Evolutionary conservation across 805 yeast genomes (phyloP).

Genomic region (Ogataea parapolymorpha): DNA sequence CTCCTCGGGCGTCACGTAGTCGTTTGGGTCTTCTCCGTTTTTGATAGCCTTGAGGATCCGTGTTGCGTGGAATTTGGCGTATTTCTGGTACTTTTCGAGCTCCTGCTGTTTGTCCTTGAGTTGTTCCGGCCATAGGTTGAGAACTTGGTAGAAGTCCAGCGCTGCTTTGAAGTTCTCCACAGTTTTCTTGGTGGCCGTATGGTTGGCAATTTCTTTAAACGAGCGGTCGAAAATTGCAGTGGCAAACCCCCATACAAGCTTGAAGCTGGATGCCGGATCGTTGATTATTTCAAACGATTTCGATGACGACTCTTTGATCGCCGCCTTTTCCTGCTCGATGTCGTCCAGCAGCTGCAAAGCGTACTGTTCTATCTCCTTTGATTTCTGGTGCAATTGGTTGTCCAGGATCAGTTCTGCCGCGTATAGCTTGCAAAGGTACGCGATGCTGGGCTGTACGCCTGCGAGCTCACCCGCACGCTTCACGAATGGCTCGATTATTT

Average conservation of each 20-base stretch:
- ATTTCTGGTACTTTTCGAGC: conserved; percentile 44
- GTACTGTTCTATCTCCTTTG: conserved; percentile 52
- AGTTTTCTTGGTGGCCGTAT: conserved; percentile 43
- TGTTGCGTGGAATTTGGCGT: conserved; percentile 60
- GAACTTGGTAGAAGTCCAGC: conserved; percentile 48
- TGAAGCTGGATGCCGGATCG: conserved; percentile 57
- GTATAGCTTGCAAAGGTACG: conserved; percentile 70
- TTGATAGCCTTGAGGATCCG: conserved; percentile 50
- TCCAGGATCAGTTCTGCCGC: conserved; percentile 71
- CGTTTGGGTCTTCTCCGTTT: conserved; percentile 57
- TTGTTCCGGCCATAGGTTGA: conserved; percentile 40
- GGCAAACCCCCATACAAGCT: conserved; percentile 56
- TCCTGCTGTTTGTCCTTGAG: conserved; percentile 20
- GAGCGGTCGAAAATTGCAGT: conserved; percentile 54
- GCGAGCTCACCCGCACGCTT: conserved; percentile 57
- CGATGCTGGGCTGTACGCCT: conserved; percentile 57
- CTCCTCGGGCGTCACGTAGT: conserved; percentile 41
- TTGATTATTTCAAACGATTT: conserved; percentile 46
- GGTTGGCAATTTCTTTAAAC: conserved; percentile 44
- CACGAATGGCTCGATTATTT: conserved; percentile 45
- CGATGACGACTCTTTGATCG: conserved; percentile 37
- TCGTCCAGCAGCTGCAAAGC: conserved; percentile 65
- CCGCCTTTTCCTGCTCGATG: conserved; percentile 56
- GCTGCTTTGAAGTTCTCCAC: conserved; percentile 53
- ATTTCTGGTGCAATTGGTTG: conserved; percentile 53